phyloP scores from a whole-genome alignment of 2,329 filamentous ascomycete genomes.

The Colletotrichum horii region DNA sequence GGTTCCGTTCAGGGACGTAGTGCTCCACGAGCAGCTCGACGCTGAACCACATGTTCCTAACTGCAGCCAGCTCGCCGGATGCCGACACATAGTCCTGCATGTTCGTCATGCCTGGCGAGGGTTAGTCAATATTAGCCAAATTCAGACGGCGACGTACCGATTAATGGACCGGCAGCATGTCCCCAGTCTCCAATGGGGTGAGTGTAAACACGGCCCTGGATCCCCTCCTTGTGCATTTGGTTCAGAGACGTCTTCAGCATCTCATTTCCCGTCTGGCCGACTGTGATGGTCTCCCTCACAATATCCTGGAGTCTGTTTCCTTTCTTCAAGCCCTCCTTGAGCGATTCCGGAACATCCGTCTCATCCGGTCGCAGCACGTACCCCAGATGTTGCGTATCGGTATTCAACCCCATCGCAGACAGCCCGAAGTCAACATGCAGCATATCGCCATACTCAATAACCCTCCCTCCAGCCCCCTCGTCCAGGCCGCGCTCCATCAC shows the following conservation, averaged over 20 bases:
- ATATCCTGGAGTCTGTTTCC: constrained; percentile 55
- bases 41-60: constrained; percentile 54
- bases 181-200: constrained; percentile 58
- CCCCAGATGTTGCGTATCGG: constrained; percentile 55
- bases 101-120: constrained; percentile 50
- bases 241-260: constrained; percentile 43
- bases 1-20: constrained; percentile 49
- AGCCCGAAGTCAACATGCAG: constrained; percentile 56
- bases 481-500: not conserved
- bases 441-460: constrained; percentile 49
- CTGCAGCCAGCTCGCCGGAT: constrained; percentile 49
- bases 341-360: constrained; percentile 43
- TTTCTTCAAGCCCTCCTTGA: constrained; percentile 48
- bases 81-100: constrained; percentile 51
- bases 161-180: constrained; percentile 51
- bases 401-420: constrained; percentile 51
- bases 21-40: constrained; percentile 54
- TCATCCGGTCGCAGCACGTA: constrained; percentile 51
- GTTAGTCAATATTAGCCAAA: not conserved
- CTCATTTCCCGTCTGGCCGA: constrained; percentile 48
- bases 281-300: constrained; percentile 45
- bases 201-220: constrained; percentile 52
- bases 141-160: constrained; percentile 39
- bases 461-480: constrained; percentile 22
- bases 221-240: constrained; percentile 47